A percentile compares a stretch with the other conserved stretches of the same genome.
Evolutionary conservation across 331 rosid genomes (phyloP).

Genomic region (Telfairia occidentalis): DNA sequence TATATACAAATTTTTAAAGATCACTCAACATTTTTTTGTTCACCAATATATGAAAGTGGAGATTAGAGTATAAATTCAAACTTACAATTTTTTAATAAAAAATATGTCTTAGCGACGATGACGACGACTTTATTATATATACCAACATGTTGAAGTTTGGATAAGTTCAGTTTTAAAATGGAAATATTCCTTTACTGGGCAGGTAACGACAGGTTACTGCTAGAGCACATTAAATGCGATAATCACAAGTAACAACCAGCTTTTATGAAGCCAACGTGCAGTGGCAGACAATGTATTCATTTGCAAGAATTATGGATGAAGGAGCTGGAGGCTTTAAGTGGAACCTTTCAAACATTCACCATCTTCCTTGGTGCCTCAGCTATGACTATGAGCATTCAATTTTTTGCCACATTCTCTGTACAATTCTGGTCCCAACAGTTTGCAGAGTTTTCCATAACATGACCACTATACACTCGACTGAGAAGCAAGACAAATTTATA

Average conservation of each 20-base stretch:
- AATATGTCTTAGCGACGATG: no score
- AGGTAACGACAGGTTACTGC: neutral
- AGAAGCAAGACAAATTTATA: neutral
- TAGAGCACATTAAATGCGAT: constrained; percentile 4
- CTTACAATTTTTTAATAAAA: no score
- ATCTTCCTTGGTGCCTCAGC: neutral
- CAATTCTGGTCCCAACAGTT: neutral
- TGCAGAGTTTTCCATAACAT: neutral
- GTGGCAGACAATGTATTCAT: neutral
- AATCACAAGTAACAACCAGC: neutral
- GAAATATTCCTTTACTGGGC: neutral
- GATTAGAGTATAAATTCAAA: no score
- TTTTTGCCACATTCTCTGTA: neutral
- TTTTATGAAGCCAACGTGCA: neutral
- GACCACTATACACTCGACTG: neutral
- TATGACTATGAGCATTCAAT: neutral
- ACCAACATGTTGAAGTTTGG: neutral
- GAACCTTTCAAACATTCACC: neutral
- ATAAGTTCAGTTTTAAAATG: neutral
- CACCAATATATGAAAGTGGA: no score
- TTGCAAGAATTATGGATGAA: neutral
- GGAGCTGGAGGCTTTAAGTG: neutral
- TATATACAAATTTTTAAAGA: no score
- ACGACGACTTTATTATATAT: no score
- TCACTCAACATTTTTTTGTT: no score